Evolutionary conservation across 805 yeast species (phyloP).

Genomic region (Teunomyces barrocoloradensis): DNA sequence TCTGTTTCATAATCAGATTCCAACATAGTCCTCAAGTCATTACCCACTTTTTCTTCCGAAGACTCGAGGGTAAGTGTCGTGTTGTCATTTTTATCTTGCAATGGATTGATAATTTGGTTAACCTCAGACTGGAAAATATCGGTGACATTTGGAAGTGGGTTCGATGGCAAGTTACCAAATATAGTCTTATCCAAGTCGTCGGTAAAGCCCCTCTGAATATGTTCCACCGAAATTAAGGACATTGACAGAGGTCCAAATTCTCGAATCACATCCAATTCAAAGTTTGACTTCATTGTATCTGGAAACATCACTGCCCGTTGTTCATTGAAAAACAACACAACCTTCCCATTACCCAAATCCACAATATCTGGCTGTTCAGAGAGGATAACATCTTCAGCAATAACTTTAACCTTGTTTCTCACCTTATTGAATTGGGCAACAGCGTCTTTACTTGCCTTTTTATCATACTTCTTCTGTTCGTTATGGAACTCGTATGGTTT

Average conservation of each 20-base stretch:
- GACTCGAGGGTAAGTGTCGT: constrained; percentile 8
- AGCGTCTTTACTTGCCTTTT: constrained; percentile 12
- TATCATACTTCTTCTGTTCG: constrained; percentile 1
- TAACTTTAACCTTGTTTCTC: constrained; percentile 4
- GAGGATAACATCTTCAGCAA: constrained; percentile 12
- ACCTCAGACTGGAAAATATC: constrained; percentile 33
- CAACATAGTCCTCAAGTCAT: constrained; percentile 42
- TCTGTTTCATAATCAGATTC: constrained; percentile 49
- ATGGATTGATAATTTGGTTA: constrained; percentile 15
- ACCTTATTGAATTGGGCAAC: constrained; percentile 19
- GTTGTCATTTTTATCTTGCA: constrained; percentile 11
- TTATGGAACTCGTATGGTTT: constrained; percentile 8
- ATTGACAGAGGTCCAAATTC: constrained; percentile 33
- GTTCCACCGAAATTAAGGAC: constrained; percentile 42
- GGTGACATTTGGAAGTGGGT: constrained; percentile 32
- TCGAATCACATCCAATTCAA: constrained; percentile 36
- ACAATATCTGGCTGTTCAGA: constrained; percentile 28
- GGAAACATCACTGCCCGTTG: constrained; percentile 49
- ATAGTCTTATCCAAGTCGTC: constrained; percentile 29
- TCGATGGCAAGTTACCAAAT: constrained; percentile 28
- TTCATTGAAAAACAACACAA: constrained; percentile 40
- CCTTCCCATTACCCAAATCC: constrained; percentile 31
- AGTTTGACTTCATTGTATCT: constrained; percentile 37
- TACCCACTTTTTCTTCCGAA: constrained; percentile 10
- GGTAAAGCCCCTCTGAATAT: constrained; percentile 51